Base-by-base conservation (phyloP, 305 asterid genomes). In the Fraxinus platypoda region DNA sequence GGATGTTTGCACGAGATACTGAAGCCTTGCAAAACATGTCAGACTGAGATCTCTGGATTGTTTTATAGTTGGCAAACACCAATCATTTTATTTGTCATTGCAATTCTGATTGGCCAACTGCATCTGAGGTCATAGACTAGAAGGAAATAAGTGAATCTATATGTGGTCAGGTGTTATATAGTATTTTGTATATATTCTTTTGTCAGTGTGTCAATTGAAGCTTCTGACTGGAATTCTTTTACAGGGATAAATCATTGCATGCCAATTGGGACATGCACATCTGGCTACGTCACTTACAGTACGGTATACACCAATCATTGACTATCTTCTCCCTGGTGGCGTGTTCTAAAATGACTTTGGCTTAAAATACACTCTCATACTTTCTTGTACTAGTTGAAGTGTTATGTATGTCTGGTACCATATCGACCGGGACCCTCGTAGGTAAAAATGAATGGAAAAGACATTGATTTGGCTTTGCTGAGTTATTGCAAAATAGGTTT, bases 1-100 rank as follows among this genome's bases (percentile, higher is more conserved):
- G 90, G 92, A 90, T 95, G 93, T 94, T 94, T 92, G 99, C 99
- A 68, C 91, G 99, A 57, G 99, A 93, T 89, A 91, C 96, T 8
- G 93, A 94, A 88, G 94, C 99, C 86, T 90, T 98, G 78, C 86
- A 97, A 85, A 95, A 88, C 88, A 76, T 78, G 99, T 95, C 93
- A 91, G 93, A 66, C 62, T 75, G 30, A 17, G 17, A 59, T 46
- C 70, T 19, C 76, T 28, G 70, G 8, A 28, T 80, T 33, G n/a
- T 21, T 33, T 19, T 64, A 59, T 12, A 13, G 68, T 57, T 76
- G 19, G 66, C 23, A 76, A 64, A 54, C 52, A 28, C 64, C 28
- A 46, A 21, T 37, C 21, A 75, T 28, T 59, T 46, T 49, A 71
- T 79, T 49, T 73, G 28, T 49, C 19, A 57, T 41, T 9, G 54